Conservation (phyloP, 768 basidiomycete species). For the Boletus rubropictus region DNA sequence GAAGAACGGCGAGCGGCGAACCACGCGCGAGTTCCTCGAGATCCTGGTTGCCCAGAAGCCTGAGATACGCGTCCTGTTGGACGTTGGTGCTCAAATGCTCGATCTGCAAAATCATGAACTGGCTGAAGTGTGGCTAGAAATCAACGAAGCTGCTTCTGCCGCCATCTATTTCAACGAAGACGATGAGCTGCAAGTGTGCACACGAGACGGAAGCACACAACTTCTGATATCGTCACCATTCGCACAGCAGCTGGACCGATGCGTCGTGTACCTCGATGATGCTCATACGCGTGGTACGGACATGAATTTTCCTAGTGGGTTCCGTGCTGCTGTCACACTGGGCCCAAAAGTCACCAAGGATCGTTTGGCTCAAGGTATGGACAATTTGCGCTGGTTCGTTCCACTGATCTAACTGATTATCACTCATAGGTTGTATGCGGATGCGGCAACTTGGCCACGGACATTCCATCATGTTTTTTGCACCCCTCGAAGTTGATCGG, state of each 20-base stretch:
- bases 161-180: slow-evolving; percentile 31
- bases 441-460: slow-evolving; percentile 46
- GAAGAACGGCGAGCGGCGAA: slow-evolving; percentile 11
- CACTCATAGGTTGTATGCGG: slow-evolving; percentile 46
- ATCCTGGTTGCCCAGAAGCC: slow-evolving; percentile 33
- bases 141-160: slow-evolving; percentile 15
- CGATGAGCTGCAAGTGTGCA: slow-evolving; percentile 32
- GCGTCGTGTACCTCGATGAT: slow-evolving; percentile 36
- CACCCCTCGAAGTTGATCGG: slow-evolving; percentile 40
- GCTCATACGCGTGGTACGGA: slow-evolving; percentile 36
- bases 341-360: slow-evolving; percentile 37
- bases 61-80: slow-evolving; percentile 43
- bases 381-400: not conserved
- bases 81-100: slow-evolving; percentile 55
- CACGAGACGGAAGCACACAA: slow-evolving; percentile 26
- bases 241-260: slow-evolving; percentile 30
- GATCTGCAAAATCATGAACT: slow-evolving; percentile 42
- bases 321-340: slow-evolving; percentile 35
- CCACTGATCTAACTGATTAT: not conserved
- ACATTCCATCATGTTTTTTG: slow-evolving; percentile 46
- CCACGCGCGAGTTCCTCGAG: slow-evolving; percentile 19
- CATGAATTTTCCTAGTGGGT: slow-evolving; percentile 31
- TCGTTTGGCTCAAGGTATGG: slow-evolving; percentile 32
- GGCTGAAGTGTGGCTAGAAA: slow-evolving; percentile 37
- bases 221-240: slow-evolving; percentile 31